These are phyloP conservation scores for Adansonia digitata DNA, from an alignment of 345 rosid species.

Conservation along the genomic window DNA sequence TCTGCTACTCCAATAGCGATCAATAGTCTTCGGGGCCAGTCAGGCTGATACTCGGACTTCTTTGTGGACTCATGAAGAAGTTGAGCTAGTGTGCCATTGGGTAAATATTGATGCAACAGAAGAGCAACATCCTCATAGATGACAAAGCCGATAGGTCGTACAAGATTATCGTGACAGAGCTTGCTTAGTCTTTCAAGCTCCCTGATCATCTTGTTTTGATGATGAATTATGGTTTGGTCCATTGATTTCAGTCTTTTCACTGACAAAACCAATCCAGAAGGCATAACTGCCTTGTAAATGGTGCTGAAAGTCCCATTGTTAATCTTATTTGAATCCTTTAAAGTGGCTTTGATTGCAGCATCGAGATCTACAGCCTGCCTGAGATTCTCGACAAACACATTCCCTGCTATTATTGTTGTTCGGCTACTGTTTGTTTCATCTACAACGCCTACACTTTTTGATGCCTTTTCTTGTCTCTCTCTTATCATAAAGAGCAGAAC, in stretches of 20 bases:
- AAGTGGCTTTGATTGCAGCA: slow-evolving; percentile 68
- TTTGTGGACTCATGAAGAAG: slow-evolving; percentile 70
- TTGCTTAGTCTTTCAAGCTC: slow-evolving; percentile 95
- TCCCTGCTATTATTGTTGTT: slow-evolving; percentile 72
- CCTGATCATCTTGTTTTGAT: slow-evolving; percentile 88
- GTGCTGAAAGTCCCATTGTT: slow-evolving; percentile 81
- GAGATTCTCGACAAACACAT: slow-evolving; percentile 76
- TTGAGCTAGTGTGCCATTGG: slow-evolving; percentile 78
- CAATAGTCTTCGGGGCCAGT: slow-evolving; percentile 83
- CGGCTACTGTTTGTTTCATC: slow-evolving; percentile 43
- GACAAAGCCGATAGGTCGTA: slow-evolving; percentile 74
- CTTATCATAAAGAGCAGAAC: slow-evolving; percentile 90
- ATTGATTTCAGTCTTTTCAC: slow-evolving; percentile 81
- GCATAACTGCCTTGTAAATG: slow-evolving; percentile 85
- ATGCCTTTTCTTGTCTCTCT: slow-evolving; percentile 87
- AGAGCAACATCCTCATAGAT: slow-evolving; percentile 93
- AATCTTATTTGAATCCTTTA: slow-evolving; percentile 80
- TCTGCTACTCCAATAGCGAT: slow-evolving; percentile 88
- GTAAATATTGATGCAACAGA: slow-evolving; percentile 70
- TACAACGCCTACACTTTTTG: slow-evolving; percentile 41
- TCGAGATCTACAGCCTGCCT: slow-evolving; percentile 85
- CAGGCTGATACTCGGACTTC: slow-evolving; percentile 64
- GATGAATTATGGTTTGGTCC: slow-evolving; percentile 79
- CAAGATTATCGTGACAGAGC: slow-evolving; percentile 79
- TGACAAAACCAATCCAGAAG: slow-evolving; percentile 75